A percentile compares a stretch with the other conserved stretches of the same genome.
Evolutionary conservation across 2,329 filamentous ascomycete genomes (phyloP).

Genomic region (Myriangium duriaei): DNA sequence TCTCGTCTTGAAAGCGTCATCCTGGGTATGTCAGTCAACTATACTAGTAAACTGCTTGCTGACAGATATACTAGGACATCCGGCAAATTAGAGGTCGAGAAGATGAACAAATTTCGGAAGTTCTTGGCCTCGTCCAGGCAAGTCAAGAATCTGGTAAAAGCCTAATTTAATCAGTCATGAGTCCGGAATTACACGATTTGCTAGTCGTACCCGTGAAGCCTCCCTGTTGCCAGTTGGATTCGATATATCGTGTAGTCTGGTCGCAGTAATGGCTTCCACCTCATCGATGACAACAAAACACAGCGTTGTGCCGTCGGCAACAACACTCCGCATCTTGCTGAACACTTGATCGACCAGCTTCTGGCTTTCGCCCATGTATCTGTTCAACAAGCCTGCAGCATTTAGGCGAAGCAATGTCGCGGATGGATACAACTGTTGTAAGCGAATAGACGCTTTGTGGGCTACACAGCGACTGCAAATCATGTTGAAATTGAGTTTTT

Average conservation of each 20-base stretch:
- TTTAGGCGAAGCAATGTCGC: not conserved
- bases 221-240: not conserved
- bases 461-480: not conserved
- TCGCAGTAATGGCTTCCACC: not conserved
- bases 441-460: not conserved
- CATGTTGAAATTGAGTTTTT: too few relatives aligned
- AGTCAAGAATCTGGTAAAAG: not conserved
- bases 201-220: not conserved
- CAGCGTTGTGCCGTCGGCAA: not conserved
- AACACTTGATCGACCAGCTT: not conserved
- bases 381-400: not conserved
- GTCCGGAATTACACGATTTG: not conserved
- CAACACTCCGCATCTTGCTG: not conserved
- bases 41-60: not conserved
- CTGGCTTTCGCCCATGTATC: not conserved
- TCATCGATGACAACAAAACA: not conserved
- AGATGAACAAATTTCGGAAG: not conserved
- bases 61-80: not conserved
- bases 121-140: not conserved
- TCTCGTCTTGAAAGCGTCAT: not conserved
- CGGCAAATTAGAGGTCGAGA: not conserved
- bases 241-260: not conserved
- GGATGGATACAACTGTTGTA: not conserved
- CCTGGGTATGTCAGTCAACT: not conserved
- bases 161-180: not conserved